A percentile compares a stretch with the other conserved stretches of the same genome.
Evolutionary conservation across 805 yeast genomes (phyloP).

Genomic region (Yamadazyma endophytica): DNA sequence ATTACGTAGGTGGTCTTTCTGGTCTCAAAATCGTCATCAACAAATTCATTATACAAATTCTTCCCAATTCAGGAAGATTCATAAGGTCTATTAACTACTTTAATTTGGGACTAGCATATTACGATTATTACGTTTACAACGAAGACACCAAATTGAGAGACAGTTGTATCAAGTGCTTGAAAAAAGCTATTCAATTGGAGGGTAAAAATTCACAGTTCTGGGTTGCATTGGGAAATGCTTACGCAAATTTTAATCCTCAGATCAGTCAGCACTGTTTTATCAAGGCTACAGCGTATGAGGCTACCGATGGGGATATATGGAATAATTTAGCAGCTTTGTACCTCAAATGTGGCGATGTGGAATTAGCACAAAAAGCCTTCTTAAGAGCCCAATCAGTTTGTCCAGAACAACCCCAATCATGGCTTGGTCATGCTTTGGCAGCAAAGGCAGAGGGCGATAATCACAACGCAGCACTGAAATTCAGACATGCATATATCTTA

Average conservation of each 20-base stretch:
- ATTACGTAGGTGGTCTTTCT: slow-evolving; percentile 28
- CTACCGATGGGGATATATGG: slow-evolving; percentile 71
- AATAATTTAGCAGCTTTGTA: slow-evolving; percentile 76
- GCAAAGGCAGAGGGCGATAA: slow-evolving; percentile 47
- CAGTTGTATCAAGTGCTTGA: slow-evolving; percentile 53
- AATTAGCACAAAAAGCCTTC: slow-evolving; percentile 70
- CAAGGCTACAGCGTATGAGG: slow-evolving; percentile 68
- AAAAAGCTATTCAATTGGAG: slow-evolving; percentile 69
- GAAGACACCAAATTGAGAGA: slow-evolving; percentile 31
- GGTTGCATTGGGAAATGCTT: slow-evolving; percentile 78
- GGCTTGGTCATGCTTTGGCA: slow-evolving; percentile 83
- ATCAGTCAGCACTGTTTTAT: slow-evolving; percentile 93
- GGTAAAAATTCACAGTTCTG: slow-evolving; percentile 68
- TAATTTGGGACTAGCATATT: slow-evolving; percentile 68
- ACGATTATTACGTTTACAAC: slow-evolving; percentile 35
- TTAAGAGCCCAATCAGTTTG: slow-evolving; percentile 73
- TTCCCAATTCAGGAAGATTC: slow-evolving; percentile 42
- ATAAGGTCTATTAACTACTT: slow-evolving; percentile 53
- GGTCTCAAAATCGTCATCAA: slow-evolving; percentile 43
- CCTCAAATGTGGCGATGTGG: slow-evolving; percentile 60
- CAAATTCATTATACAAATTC: slow-evolving; percentile 36
- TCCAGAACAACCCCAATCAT: slow-evolving; percentile 70
- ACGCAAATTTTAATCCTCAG: slow-evolving; percentile 57
- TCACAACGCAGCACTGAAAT: slow-evolving; percentile 50
- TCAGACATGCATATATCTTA: slow-evolving; percentile 74